A percentile compares a stretch with the other conserved stretches of the same genome.
Evolutionary conservation across 1,284 basidiomycete species (phyloP).

Genomic region (Malassezia sp.): DNA sequence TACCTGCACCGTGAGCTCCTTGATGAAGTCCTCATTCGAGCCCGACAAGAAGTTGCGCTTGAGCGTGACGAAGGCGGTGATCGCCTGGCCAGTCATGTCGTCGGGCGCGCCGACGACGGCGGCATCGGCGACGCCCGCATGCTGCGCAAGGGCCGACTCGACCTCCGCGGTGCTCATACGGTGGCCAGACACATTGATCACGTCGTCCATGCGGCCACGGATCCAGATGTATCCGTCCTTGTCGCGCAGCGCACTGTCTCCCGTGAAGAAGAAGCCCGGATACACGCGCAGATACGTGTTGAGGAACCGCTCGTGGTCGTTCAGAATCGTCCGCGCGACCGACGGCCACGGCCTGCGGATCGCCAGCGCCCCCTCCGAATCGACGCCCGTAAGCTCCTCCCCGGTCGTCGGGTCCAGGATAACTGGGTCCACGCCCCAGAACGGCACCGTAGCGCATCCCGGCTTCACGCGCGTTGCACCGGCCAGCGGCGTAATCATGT

Average conservation of each 20-base stretch:
- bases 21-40: constrained; percentile 62
- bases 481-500: constrained; percentile 87
- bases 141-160: constrained; percentile 84
- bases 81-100: constrained; percentile 45
- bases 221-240: constrained; percentile 82
- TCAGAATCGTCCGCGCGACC: constrained; percentile 84
- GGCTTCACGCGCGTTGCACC: constrained; percentile 92
- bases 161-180: constrained; percentile 94
- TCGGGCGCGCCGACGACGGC: constrained; percentile 51
- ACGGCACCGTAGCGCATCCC: constrained; percentile 88
- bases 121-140: constrained; percentile 89
- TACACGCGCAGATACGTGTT: constrained; percentile 80
- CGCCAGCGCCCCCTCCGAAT: constrained; percentile 81
- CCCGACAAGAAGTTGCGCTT: constrained; percentile 63
- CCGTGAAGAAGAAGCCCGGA: constrained; percentile 75
- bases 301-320: constrained; percentile 79
- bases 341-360: constrained; percentile 85
- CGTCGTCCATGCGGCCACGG: constrained; percentile 88
- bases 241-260: constrained; percentile 88
- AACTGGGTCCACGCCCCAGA: constrained; percentile 85
- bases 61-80: constrained; percentile 51
- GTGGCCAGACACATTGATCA: constrained; percentile 65
- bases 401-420: constrained; percentile 76
- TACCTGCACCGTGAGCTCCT: constrained; percentile 87
- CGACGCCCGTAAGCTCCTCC: constrained; percentile 64